A percentile compares a stretch with the other conserved stretches of the same genome.
Evolutionary conservation across 345 rosid genomes (phyloP).

Genomic region (Cochlearia excelsa): DNA sequence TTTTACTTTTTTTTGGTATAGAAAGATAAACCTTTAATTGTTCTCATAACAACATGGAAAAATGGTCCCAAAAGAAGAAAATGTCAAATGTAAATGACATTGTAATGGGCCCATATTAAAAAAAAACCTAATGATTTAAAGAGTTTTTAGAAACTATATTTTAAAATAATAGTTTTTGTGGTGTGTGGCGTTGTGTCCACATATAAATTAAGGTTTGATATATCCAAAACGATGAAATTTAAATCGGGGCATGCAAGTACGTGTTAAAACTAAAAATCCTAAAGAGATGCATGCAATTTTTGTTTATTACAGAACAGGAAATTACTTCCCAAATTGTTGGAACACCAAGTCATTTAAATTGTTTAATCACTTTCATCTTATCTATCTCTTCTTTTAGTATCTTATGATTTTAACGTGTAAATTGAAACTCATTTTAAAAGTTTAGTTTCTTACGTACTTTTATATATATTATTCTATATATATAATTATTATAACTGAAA

Average conservation of each 20-base stretch:
- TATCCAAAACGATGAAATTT: slow-evolving; percentile 31
- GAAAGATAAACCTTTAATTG: no score
- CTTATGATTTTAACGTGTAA: slow-evolving; percentile 6
- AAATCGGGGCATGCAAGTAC: slow-evolving; percentile 35
- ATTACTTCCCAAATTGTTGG: slow-evolving; percentile 26
- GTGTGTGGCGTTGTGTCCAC: slow-evolving; percentile 28
- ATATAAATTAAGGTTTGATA: slow-evolving; percentile 30
- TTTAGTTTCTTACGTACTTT: slow-evolving; percentile 1
- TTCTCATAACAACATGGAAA: not conserved
- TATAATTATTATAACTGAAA: not conserved
- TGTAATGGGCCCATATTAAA: slow-evolving; percentile 5
- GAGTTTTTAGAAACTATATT: no score
- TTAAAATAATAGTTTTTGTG: slow-evolving; percentile 2
- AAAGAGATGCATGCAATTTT: slow-evolving; percentile 25
- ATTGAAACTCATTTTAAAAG: not conserved
- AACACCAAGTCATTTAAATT: slow-evolving; percentile 24
- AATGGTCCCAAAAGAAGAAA: slow-evolving; percentile 37
- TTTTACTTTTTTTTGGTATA: no score
- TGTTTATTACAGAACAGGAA: slow-evolving; percentile 35
- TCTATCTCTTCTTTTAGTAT: slow-evolving; percentile 6
- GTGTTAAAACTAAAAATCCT: slow-evolving; percentile 20
- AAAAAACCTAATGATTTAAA: no score
- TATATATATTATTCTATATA: not conserved
- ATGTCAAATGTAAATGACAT: slow-evolving; percentile 28
- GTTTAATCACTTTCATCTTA: slow-evolving; percentile 26